Base-by-base conservation (phyloP, 2,329 filamentous ascomycete genomes). In the Paraphaeosphaeria minitans region DNA sequence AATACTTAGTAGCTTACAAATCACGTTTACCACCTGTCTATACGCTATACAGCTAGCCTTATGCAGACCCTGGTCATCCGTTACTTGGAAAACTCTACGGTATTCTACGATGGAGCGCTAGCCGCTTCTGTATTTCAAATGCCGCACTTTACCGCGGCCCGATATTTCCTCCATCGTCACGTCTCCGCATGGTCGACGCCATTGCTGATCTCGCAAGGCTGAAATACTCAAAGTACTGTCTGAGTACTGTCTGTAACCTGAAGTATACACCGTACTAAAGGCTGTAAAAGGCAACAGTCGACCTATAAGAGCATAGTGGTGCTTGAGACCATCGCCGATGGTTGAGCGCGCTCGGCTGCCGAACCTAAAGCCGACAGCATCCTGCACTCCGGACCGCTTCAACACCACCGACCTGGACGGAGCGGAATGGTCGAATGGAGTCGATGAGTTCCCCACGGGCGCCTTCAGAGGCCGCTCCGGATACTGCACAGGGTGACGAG, bases 361-460 rank as follows among this genome's bases (percentile, higher is more conserved):
- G 37, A 53, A 39, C 24, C 29, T 48, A 53, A 56, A 51, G 49
- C 53, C 55, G 63, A 58, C 49, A 53, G 37, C 16, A 46, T 29
- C 49, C 37, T 50, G 22, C 53, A 48, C 50, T 49, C 49, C 55
- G 55, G 53, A 54, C 63, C 58, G 55, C 62, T 54, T 48, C 53
- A 35, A 35, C 41, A 37, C 42, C 29, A 56, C 45, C 37, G 41
- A 39, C 49, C 52, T 29, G 45, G 24, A 37, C 58, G 58, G 58
- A 48, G 60, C 58, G 59, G 58, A 51, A 65, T 63, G 61, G 42
- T 56, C 55, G 57, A 27, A 67, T 68, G 66, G 66, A 68, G 56
- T 60, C 64, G 37, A 56, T 54, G 24, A 51, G 60, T 33, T 57
- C 58, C 50, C 56, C 60, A 58, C 53, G 53, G 41, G 56, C 60